A percentile compares a stretch with the other conserved stretches of the same genome.
These are phyloP conservation scores for Moricandia arvensis DNA, from an alignment of 345 rosid species.

Conservation along the genomic window DNA sequence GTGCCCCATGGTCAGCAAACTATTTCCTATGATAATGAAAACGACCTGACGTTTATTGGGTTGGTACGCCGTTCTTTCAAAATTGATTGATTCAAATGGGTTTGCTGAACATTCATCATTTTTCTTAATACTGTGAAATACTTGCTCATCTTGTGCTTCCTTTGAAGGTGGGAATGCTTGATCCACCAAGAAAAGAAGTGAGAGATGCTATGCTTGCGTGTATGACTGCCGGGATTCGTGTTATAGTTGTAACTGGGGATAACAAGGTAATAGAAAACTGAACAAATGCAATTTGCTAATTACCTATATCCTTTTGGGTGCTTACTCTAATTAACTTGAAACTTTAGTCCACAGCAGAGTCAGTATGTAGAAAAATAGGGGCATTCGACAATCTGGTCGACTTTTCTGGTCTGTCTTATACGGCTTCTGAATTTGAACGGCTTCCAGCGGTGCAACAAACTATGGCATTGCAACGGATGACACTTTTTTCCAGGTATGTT, in stretches of 20 bases:
- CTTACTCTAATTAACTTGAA: slow-evolving; percentile 32
- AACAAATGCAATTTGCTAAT: neutral
- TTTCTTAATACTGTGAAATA: neutral
- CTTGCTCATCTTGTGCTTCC: slow-evolving; percentile 15
- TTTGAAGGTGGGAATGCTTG: slow-evolving; percentile 96
- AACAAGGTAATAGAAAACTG: slow-evolving; percentile 66
- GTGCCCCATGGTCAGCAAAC: slow-evolving; percentile 72
- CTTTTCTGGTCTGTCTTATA: slow-evolving; percentile 78
- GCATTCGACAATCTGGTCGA: slow-evolving; percentile 89
- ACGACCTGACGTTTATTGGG: slow-evolving; percentile 95
- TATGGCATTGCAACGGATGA: slow-evolving; percentile 81
- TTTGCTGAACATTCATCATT: neutral
- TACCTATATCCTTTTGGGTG: slow-evolving; percentile 12
- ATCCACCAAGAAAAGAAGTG: slow-evolving; percentile 98
- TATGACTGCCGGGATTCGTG: slow-evolving; percentile 99
- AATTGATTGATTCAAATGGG: neutral
- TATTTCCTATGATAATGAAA: slow-evolving; percentile 80
- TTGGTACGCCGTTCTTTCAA: slow-evolving; percentile 83
- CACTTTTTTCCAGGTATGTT: slow-evolving; percentile 79
- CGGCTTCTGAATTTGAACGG: slow-evolving; percentile 94
- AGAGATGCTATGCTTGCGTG: slow-evolving; percentile 92
- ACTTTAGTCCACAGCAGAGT: slow-evolving; percentile 94
- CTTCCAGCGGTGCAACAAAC: slow-evolving; percentile 90
- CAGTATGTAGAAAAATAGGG: slow-evolving; percentile 90
- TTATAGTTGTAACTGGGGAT: slow-evolving; percentile 98